phyloP scores from a whole-genome alignment of 2,329 filamentous ascomycete genomes.

The Pyrenophora teres region DNA sequence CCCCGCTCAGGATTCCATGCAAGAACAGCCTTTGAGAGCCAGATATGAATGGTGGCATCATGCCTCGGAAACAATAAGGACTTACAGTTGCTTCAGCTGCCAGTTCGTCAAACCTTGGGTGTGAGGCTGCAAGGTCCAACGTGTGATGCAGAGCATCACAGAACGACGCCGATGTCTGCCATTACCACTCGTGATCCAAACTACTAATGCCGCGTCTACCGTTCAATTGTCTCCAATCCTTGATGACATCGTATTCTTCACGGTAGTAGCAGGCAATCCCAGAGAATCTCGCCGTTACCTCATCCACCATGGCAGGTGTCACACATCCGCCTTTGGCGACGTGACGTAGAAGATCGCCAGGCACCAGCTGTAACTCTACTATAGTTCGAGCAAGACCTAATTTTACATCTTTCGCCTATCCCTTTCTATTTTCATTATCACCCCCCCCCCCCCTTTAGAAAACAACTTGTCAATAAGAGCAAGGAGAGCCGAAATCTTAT shows the following conservation, averaged over 20 bases:
- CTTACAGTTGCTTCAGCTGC: neutral
- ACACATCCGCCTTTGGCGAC: neutral
- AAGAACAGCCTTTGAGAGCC: neutral
- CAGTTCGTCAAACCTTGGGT: neutral
- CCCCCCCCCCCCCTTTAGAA: too few relatives aligned
- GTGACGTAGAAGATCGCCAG: neutral
- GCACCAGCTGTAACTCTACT: too few relatives aligned
- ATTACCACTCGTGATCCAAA: neutral
- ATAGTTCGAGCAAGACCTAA: too few relatives aligned
- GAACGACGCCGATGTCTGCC: neutral
- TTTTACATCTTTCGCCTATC: too few relatives aligned
- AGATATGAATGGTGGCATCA: neutral
- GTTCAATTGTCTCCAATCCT: neutral
- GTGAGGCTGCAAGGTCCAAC: neutral
- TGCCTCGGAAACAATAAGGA: neutral
- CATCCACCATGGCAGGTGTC: neutral
- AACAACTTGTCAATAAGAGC: too few relatives aligned
- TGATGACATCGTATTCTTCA: neutral
- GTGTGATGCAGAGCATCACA: neutral
- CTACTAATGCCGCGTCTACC: neutral
- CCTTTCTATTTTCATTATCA: too few relatives aligned
- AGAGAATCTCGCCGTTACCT: neutral
- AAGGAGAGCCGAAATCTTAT: too few relatives aligned
- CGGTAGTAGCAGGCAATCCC: neutral
- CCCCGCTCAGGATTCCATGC: neutral